Base-by-base conservation (phyloP, 2,329 filamentous ascomycete genomes). In the Ophiostoma pallidulum region DNA sequence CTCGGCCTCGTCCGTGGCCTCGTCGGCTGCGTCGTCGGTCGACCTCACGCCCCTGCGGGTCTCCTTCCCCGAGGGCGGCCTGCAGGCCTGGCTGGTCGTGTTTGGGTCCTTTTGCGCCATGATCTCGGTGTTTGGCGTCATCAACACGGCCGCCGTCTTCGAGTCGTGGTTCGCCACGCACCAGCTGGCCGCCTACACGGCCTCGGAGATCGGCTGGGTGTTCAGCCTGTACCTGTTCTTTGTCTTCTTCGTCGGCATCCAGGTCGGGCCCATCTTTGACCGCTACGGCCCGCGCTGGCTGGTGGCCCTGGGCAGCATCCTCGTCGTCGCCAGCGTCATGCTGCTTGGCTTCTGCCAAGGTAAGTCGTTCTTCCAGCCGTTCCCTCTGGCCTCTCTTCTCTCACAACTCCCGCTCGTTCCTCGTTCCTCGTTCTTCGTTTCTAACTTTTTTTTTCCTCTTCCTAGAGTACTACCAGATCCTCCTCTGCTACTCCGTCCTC, bases 241-340 rank as follows among this genome's bases (percentile, higher is more conserved):
- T 40, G 77, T 85, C 39, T 91, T 92, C 62, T 86, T 91, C 58
- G 80, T 85, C 32, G 86, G 87, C 22, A 77, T 94, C 9, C 84
- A 91, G 58, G 81, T 90, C 42, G 88, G 88, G 0, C 86, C 88
- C 1, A 63, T 92, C 32, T 94, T 94, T 60, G 88, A 94, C 60
- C 74, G 75, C 40, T 75, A 82, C 54, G 88, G 88, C 0, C 84
- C 87, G 0, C 71, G 78, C 13, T 62, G 74, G 50, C 71, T 92
- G n/a, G 72, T 92, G 3, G 61, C 78, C 2, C 65, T 67, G 0
- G 87, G 87, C 7, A 80, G 78, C 44, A 57, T 82, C 22, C 64
- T 82, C 45, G 66, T 84, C 26, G 70, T 83, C 35, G 66, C 74
- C 4, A 78, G 77, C 48, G 71, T 85, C 52, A 68, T 90, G 53